A percentile compares a stretch with the other conserved stretches of the same genome.
Conservation (phyloP, 164 flowering plant species). For the Sextonia rubra region DNA sequence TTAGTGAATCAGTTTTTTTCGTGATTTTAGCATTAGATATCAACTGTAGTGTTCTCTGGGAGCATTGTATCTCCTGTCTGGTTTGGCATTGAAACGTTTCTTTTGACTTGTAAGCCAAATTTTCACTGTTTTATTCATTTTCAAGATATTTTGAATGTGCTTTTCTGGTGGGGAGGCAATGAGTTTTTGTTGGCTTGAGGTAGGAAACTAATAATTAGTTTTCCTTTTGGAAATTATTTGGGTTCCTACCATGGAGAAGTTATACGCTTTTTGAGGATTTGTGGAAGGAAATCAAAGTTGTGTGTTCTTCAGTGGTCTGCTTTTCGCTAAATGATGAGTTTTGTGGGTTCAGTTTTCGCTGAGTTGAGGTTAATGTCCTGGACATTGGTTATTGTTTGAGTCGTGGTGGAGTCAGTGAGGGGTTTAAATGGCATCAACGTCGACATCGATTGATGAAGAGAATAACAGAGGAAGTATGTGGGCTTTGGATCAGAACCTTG, state of each 20-base stretch:
- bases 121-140: no score
- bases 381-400: neutral
- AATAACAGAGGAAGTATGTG: slow-evolving; percentile 70
- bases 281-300: no score
- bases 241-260: neutral
- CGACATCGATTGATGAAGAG: slow-evolving; percentile 35
- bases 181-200: neutral
- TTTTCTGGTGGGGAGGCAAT: neutral
- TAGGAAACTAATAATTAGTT: neutral
- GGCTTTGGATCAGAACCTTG: slow-evolving; percentile 94
- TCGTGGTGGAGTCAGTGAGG: neutral
- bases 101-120: no score
- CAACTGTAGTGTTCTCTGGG: no score
- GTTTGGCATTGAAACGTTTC: no score
- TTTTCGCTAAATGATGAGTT: no score
- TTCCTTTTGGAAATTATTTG: neutral
- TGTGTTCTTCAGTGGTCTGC: no score
- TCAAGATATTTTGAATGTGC: no score
- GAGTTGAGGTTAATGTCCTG: neutral
- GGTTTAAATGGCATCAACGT: slow-evolving; percentile 10
- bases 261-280: neutral
- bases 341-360: neutral
- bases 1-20: no score
- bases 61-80: no score
- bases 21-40: no score